Evolutionary conservation across 2,329 filamentous ascomycete species (phyloP).

Genomic region (Aureobasidium melanogenum): DNA sequence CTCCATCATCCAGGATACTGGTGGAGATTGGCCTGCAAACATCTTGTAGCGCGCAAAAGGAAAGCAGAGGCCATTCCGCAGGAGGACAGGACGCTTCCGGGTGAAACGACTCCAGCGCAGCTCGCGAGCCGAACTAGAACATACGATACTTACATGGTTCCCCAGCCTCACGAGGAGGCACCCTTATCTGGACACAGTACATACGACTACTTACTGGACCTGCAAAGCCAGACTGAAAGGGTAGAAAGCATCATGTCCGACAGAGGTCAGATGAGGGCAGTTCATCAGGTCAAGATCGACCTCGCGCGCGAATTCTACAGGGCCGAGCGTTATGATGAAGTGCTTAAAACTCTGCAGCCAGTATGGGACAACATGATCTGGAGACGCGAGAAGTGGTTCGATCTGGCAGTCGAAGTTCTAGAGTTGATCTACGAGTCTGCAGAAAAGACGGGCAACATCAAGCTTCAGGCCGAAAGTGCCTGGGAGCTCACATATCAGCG

Average conservation of each 20-base stretch:
- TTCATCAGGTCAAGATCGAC: conserved; percentile 46
- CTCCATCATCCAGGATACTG: conserved; percentile 57
- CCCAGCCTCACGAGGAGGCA: conserved; percentile 48
- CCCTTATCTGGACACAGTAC: conserved; percentile 35
- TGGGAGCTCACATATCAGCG: conserved; percentile 15
- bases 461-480: conserved; percentile 9
- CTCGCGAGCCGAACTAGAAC: conserved; percentile 43
- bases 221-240: conserved; percentile 40
- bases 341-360: conserved; percentile 41
- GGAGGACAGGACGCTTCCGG: conserved; percentile 49
- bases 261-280: conserved; percentile 44
- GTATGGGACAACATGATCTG: conserved; percentile 50
- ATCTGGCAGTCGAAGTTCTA: conserved; percentile 44
- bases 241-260: conserved; percentile 41
- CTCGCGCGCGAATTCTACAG: conserved; percentile 46
- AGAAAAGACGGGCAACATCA: background rate
- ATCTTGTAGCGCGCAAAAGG: conserved; percentile 41
- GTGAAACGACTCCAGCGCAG: conserved; percentile 46
- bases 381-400: conserved; percentile 53
- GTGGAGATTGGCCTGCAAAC: conserved; percentile 45
- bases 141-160: conserved; percentile 54
- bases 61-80: conserved; percentile 48
- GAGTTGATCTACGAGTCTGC: conserved; percentile 48
- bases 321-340: conserved; percentile 41
- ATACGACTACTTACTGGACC: conserved; percentile 44